Percentiles rank a stretch among this genome's conserved stretches.
These are phyloP conservation scores for Alternaria alternata DNA, from an alignment of 2,329 filamentous ascomycete species.

Conservation along the genomic window DNA sequence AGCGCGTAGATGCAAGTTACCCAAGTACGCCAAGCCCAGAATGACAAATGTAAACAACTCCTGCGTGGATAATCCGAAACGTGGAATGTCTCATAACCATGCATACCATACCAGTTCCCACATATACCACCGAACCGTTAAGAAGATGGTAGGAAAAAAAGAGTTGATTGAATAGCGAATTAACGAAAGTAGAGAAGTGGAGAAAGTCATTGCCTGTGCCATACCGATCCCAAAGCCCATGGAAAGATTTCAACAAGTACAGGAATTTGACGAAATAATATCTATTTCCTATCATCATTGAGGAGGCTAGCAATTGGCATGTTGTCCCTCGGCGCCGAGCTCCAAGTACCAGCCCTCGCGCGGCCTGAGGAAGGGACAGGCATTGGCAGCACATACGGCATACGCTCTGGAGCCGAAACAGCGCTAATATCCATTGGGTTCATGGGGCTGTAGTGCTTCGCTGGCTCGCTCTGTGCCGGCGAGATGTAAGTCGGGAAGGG, in stretches of 20 bases:
- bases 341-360: conserved; percentile 46
- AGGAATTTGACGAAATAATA: neutral
- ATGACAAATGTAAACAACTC: conserved; percentile 1
- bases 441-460: conserved; percentile 45
- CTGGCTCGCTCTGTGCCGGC: conserved; percentile 39
- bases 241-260: conserved; percentile 5
- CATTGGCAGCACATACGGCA: conserved; percentile 50
- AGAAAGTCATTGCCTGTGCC: conserved; percentile 10
- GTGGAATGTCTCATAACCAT: conserved; percentile 2
- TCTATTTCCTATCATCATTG: conserved; percentile 49
- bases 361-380: conserved; percentile 46
- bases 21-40: neutral
- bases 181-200: conserved; percentile 37
- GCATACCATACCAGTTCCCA: conserved; percentile 2
- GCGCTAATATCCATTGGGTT: conserved; percentile 42
- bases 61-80: conserved; percentile 7
- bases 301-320: conserved; percentile 51
- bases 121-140: neutral
- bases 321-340: conserved; percentile 47
- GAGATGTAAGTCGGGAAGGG: conserved; percentile 43
- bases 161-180: conserved; percentile 19
- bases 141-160: neutral
- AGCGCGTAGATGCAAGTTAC: neutral
- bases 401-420: conserved; percentile 44
- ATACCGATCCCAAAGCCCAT: conserved; percentile 3